A percentile compares a stretch with the other conserved stretches of the same genome.
These are phyloP conservation scores for Paramecium tetraurelia DNA, from an alignment of 73 alveolate species.

Conservation along the genomic window DNA sequence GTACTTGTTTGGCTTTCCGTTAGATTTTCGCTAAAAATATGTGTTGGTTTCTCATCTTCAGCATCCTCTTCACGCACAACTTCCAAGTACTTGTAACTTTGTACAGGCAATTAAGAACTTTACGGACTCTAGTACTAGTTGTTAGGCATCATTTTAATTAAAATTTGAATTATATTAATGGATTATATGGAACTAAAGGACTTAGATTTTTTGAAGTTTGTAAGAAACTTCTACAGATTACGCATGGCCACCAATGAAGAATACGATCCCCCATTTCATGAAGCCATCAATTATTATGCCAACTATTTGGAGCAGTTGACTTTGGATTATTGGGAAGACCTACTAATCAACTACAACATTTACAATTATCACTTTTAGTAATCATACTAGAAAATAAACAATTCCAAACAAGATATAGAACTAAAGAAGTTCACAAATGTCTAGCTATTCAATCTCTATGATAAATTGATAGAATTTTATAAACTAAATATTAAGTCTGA, in stretches of 20 bases:
- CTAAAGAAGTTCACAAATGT: not conserved
- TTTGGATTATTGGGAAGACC: slow-evolving; percentile 10
- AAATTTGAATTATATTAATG: slow-evolving; percentile 23
- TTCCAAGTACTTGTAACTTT: slow-evolving; percentile 17
- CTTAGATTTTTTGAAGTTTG: not conserved
- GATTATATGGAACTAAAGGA: not conserved
- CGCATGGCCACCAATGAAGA: not conserved
- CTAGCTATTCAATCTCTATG: not conserved
- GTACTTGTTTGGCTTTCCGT: slow-evolving; percentile 29
- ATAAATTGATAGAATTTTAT: not conserved
- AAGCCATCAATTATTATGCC: not conserved
- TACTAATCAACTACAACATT: not conserved
- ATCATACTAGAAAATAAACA: not conserved
- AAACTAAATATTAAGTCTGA: not conserved
- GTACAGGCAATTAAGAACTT: not conserved
- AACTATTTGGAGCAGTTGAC: not conserved
- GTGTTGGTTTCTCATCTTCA: slow-evolving; percentile 20
- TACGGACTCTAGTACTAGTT: not conserved
- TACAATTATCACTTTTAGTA: not conserved
- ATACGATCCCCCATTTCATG: slow-evolving; percentile 3
- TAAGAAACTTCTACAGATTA: not conserved
- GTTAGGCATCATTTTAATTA: not conserved
- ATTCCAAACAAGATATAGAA: not conserved
- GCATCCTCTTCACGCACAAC: slow-evolving; percentile 32
- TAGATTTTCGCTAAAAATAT: slow-evolving; percentile 1